phyloP scores from a whole-genome alignment of 208 protist genomes.

The Crithidia sp. region DNA sequence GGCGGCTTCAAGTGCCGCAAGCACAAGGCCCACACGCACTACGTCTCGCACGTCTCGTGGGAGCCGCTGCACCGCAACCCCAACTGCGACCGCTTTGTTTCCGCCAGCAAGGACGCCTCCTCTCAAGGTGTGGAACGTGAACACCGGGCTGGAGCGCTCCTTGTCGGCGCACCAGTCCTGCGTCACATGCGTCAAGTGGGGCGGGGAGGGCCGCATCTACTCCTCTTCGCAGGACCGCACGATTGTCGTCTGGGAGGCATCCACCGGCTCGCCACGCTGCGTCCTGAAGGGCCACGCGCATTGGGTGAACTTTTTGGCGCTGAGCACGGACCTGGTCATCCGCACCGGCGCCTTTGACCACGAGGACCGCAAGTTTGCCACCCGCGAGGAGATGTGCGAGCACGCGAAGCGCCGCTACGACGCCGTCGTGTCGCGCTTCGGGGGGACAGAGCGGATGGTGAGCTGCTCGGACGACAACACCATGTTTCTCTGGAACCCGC shows the following conservation, averaged over 20 bases:
- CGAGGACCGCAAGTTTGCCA: conserved; percentile 72
- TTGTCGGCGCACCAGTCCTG: conserved; percentile 95
- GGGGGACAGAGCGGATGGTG: conserved; percentile 90
- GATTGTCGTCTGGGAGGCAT: conserved; percentile 95
- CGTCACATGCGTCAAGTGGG: conserved; percentile 98
- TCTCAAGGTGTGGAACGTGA: conserved; percentile 92
- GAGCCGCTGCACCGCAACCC: conserved; percentile 95
- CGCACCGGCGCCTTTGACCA: conserved; percentile 96
- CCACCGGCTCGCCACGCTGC: conserved; percentile 67
- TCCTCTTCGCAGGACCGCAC: conserved; percentile 97
- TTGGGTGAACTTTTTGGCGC: conserved; percentile 99
- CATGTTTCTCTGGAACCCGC: conserved; percentile 97
- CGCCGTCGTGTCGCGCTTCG: conserved; percentile 67
- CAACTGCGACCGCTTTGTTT: conserved; percentile 86
- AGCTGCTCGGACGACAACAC: conserved; percentile 98
- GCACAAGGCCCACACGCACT: conserved; percentile 94
- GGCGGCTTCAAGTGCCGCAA: conserved; percentile 76
- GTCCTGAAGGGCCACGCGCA: conserved; percentile 97
- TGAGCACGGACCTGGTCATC: conserved; percentile 97
- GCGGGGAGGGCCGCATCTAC: conserved; percentile 94
- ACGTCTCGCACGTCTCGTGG: conserved; percentile 96
- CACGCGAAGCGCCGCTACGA: conserved; percentile 87
- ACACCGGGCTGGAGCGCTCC: conserved; percentile 77
- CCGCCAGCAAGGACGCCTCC: conserved; percentile 93
- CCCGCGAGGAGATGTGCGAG: conserved; percentile 49